Conservation (phyloP, 192 early-diverging fungal species). For the Lunasporangiospora selenospora region DNA sequence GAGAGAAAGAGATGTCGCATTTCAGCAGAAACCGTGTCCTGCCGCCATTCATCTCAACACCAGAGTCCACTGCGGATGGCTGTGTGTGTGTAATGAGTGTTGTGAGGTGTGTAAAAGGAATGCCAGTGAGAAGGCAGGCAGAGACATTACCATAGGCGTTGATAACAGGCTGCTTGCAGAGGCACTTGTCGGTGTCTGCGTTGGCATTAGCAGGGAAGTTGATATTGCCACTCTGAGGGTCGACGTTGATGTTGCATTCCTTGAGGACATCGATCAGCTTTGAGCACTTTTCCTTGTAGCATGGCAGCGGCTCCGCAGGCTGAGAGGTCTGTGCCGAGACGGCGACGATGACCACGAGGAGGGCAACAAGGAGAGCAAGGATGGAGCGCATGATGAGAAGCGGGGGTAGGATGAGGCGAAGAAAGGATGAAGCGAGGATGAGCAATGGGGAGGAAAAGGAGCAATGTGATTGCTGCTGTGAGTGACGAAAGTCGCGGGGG, state of each 20-base stretch:
- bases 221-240: slow-evolving; percentile 32
- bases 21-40: too few relatives aligned
- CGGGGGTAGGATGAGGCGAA: not conserved
- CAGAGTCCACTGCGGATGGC: too few relatives aligned
- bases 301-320: slow-evolving; percentile 21
- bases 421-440: not conserved
- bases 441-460: not conserved
- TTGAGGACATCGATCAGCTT: slow-evolving; percentile 22
- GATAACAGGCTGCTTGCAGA: slow-evolving; percentile 43
- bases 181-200: slow-evolving; percentile 37
- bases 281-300: slow-evolving; percentile 31
- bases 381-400: slow-evolving; percentile 32
- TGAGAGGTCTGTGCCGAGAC: slow-evolving; percentile 29
- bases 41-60: too few relatives aligned
- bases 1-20: too few relatives aligned
- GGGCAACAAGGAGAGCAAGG: slow-evolving; percentile 11
- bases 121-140: not conserved
- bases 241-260: slow-evolving; percentile 30
- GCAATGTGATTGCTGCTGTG: too few relatives aligned
- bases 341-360: slow-evolving; percentile 8
- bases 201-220: slow-evolving; percentile 32
- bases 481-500: not conserved
- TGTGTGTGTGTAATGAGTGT: not conserved
- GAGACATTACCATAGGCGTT: slow-evolving; percentile 32
- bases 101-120: not conserved